Conservation (phyloP, 495 filamentous ascomycete genomes). For the Daldinia childiae region DNA sequence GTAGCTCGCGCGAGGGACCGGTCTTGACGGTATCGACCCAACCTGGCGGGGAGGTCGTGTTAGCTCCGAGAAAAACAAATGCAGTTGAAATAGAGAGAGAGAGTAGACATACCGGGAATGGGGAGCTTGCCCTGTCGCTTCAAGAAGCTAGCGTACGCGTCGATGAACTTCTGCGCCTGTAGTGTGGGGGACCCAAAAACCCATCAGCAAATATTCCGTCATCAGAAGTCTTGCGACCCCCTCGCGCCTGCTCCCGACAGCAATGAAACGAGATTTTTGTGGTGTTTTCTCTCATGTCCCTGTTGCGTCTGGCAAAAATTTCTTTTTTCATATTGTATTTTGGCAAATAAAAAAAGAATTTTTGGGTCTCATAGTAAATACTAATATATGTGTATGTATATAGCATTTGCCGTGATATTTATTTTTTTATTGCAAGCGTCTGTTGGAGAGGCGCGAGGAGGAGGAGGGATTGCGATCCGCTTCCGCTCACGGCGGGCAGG, state of each 20-base stretch:
- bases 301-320: conserved; percentile 1
- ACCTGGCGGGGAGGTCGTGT: conserved; percentile 61
- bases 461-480: too few relatives aligned
- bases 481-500: conserved; percentile 18
- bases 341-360: too few relatives aligned
- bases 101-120: conserved; percentile 76
- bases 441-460: neutral
- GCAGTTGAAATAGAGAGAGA: too few relatives aligned
- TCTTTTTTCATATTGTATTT: neutral
- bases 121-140: conserved; percentile 99
- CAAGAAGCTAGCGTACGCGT: conserved; percentile 93
- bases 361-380: neutral
- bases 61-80: neutral
- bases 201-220: conserved; percentile 68
- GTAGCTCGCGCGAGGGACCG: conserved; percentile 92
- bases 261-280: conserved; percentile 9
- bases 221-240: conserved; percentile 67
- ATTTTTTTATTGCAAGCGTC: too few relatives aligned
- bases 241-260: conserved; percentile 62
- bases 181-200: conserved; percentile 44
- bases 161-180: conserved; percentile 91
- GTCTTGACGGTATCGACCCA: conserved; percentile 99
- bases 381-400: too few relatives aligned
- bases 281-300: neutral
- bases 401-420: too few relatives aligned